These are phyloP conservation scores for Ilex aquifolium DNA, from an alignment of 257 asterid genomes.

Conservation along the genomic window DNA sequence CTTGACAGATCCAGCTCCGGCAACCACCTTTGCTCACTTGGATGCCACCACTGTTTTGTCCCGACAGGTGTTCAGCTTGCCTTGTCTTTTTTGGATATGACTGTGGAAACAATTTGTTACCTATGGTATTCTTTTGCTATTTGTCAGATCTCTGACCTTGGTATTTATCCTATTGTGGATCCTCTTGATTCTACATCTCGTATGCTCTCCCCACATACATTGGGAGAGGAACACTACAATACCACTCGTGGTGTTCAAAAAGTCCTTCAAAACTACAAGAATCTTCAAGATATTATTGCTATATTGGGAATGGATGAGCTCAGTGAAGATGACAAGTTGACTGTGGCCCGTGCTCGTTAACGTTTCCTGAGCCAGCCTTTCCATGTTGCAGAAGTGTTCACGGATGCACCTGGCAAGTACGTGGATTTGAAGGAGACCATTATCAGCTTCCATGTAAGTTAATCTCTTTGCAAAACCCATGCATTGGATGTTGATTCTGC, in stretches of 20 bases:
- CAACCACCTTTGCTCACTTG: conserved; percentile 29
- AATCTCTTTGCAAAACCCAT: background rate
- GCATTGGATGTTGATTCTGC: no score
- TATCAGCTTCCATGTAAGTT: conserved; percentile 20
- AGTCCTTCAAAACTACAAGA: background rate
- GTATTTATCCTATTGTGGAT: conserved; percentile 3
- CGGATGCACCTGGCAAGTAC: conserved; percentile 27
- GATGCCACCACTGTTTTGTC: conserved; percentile 25
- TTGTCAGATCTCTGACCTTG: background rate
- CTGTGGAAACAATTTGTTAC: no score
- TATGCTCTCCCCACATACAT: conserved; percentile 26
- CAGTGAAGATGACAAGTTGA: conserved; percentile 26
- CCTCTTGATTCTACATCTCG: conserved; percentile 26
- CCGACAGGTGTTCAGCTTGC: background rate
- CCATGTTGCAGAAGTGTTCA: conserved; percentile 28
- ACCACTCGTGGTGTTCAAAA: conserved; percentile 24
- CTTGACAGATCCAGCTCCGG: conserved; percentile 29
- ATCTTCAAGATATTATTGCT: conserved; percentile 3
- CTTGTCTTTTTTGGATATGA: background rate
- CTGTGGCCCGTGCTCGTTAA: conserved; percentile 30
- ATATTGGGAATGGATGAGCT: conserved; percentile 4
- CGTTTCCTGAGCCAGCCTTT: conserved; percentile 12
- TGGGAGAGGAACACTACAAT: conserved; percentile 21
- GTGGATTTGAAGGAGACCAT: conserved; percentile 16
- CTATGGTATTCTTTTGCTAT: no score